Base-by-base conservation (phyloP, 345 rosid genomes). In the Ceriops decandra region DNA sequence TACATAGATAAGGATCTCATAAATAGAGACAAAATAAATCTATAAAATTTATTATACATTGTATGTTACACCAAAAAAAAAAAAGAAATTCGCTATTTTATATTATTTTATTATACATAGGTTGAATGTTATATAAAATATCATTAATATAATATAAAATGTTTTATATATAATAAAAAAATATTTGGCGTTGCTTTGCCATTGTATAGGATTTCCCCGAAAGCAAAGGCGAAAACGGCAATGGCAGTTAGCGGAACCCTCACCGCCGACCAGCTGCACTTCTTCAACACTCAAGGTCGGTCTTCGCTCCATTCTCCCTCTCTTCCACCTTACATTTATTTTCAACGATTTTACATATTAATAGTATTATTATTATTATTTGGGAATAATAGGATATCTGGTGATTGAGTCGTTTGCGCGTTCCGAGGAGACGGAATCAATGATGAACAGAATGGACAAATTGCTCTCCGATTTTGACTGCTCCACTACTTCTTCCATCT, bases 361-460 rank as follows among this genome's bases (percentile, higher is more conserved):
- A 22, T 22, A n/a, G n/a, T n/a, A 28, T 24, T 15, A 0, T 28
- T 31, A 26, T n/a, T 27, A 17, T 38, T 16, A 17, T 30, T 27
- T 2, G 10, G 1, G 42, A 8, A 5, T 51, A 47, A 42, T 79
- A 87, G 99, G 97, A 20, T 95, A 86, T 77, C 60, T 90, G 66
- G 98, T 90, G 66, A 67, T 90, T 26, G 97, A 95, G 66, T 88
- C 90, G 1, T 91, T 91, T 77, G 85, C 96, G 17, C 75, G 81
- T 76, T 51, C 78, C 5, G 84, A 81, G 65, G 97, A 92, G 68
- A 85, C 92, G 52, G 72, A 67, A 11, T 69, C 64, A 52, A 77
- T 95, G 87, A 80, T 84, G 85, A 87, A 83, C 76, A 85, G 92
- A 75, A 90, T 92, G 96, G 71, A 72, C 13, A 77, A 73, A 38